These are phyloP conservation scores for Pholiota adiposa DNA, from an alignment of 1,284 basidiomycete species.

Conservation along the genomic window DNA sequence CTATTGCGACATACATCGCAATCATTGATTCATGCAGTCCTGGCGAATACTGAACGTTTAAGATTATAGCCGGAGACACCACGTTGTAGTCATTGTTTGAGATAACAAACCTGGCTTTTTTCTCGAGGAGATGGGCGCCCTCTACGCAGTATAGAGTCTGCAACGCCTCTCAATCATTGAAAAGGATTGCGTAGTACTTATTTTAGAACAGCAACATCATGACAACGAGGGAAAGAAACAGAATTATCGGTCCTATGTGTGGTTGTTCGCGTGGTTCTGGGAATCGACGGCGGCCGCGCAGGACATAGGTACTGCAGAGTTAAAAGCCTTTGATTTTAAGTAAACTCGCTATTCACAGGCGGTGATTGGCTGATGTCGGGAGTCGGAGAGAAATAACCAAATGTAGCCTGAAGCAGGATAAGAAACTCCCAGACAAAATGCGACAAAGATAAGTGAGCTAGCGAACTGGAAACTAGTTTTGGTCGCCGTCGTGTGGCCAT, in stretches of 20 bases:
- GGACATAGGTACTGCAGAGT: constrained; percentile 11
- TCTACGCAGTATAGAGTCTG: background rate
- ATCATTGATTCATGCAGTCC: background rate
- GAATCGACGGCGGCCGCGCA: constrained; percentile 17
- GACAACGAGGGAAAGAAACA: constrained; percentile 20
- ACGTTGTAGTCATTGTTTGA: background rate
- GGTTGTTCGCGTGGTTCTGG: constrained; percentile 24
- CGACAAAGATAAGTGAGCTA: background rate
- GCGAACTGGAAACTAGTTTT: constrained; percentile 5
- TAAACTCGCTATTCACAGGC: constrained; percentile 15
- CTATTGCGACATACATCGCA: background rate
- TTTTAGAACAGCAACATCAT: constrained; percentile 14
- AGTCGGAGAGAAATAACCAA: constrained; percentile 4
- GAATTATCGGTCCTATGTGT: constrained; percentile 7
- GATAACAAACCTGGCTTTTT: background rate
- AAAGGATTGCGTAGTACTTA: constrained; percentile 3
- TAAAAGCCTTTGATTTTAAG: constrained; percentile 6
- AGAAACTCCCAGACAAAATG: constrained; percentile 9
- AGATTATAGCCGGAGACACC: background rate
- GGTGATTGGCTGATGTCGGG: constrained; percentile 14
- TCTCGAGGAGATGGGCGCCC: constrained; percentile 2
- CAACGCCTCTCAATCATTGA: background rate
- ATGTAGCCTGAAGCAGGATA: constrained; percentile 5
- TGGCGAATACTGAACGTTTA: background rate
- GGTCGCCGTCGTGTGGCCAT: background rate